A percentile compares a stretch with the other conserved stretches of the same genome.
phyloP scores from a whole-genome alignment of 768 basidiomycete genomes.

The Neoboletus magnificus region DNA sequence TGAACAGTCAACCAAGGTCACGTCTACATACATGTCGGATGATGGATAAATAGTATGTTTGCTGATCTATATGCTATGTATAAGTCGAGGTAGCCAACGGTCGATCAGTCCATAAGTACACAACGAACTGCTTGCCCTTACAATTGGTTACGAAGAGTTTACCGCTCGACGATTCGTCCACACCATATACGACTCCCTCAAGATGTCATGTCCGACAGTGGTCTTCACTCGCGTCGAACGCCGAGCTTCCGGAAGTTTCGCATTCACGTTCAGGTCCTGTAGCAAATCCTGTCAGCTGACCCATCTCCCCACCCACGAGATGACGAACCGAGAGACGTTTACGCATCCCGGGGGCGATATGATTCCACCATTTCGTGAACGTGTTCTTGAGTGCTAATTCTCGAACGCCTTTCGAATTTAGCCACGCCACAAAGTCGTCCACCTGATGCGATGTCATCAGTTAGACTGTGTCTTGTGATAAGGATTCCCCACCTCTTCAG shows the following conservation, averaged over 20 bases:
- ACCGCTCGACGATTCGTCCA: constrained; percentile 82
- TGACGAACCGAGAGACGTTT: constrained; percentile 68
- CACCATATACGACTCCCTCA: constrained; percentile 81
- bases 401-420: constrained; percentile 88
- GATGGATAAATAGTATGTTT: constrained; percentile 20
- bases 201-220: constrained; percentile 55
- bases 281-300: constrained; percentile 8
- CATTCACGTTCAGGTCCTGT: constrained; percentile 67
- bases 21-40: constrained; percentile 11
- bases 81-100: constrained; percentile 2
- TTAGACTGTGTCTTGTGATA: not conserved
- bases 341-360: constrained; percentile 75
- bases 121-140: not conserved
- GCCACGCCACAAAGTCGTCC: constrained; percentile 80
- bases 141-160: constrained; percentile 28
- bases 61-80: constrained; percentile 21
- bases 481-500: constrained; percentile 68
- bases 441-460: constrained; percentile 46
- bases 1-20: not conserved
- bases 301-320: not conserved
- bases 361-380: constrained; percentile 80
- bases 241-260: constrained; percentile 74
- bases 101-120: constrained; percentile 8
- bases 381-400: constrained; percentile 77
- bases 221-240: constrained; percentile 72